These are phyloP conservation scores for Vitis hybrid DNA, from an alignment of 177 flowering plant species.

Conservation along the genomic window DNA sequence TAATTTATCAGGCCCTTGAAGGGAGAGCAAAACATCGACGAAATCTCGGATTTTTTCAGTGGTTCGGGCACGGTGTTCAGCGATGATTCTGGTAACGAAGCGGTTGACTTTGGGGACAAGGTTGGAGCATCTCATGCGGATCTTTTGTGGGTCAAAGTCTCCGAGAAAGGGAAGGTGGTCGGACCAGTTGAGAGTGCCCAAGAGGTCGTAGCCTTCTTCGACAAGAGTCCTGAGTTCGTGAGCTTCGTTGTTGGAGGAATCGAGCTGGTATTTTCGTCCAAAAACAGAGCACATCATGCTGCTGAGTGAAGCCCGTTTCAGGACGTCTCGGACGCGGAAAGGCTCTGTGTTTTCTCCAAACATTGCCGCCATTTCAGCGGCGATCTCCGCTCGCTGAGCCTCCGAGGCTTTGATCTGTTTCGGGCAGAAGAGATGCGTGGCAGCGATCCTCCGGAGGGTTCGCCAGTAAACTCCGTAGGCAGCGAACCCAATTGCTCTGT, in stretches of 20 bases:
- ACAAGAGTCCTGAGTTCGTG: slow-evolving; percentile 45
- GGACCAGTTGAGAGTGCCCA: slow-evolving; percentile 65
- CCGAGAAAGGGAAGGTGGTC: slow-evolving; percentile 69
- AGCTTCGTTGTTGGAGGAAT: slow-evolving; percentile 15
- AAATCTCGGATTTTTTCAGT: slow-evolving; percentile 32
- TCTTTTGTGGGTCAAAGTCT: slow-evolving; percentile 49
- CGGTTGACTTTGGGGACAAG: slow-evolving; percentile 66
- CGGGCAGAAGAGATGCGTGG: slow-evolving; percentile 61
- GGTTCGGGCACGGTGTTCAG: slow-evolving; percentile 34
- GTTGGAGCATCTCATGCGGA: slow-evolving; percentile 50
- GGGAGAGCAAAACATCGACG: slow-evolving; percentile 66
- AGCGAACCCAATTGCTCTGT: slow-evolving; percentile 80
- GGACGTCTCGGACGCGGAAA: slow-evolving; percentile 32
- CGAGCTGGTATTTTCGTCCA: slow-evolving; percentile 39
- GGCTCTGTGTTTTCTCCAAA: background rate
- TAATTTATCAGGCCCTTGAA: slow-evolving; percentile 50
- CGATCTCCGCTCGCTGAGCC: slow-evolving; percentile 30
- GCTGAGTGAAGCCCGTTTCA: slow-evolving; percentile 57
- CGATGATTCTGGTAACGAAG: slow-evolving; percentile 53
- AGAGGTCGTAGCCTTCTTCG: slow-evolving; percentile 66
- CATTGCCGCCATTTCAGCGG: slow-evolving; percentile 30
- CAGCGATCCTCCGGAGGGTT: slow-evolving; percentile 50
- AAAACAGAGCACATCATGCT: slow-evolving; percentile 79
- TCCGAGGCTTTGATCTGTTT: slow-evolving; percentile 42
- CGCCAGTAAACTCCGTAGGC: slow-evolving; percentile 76